Conservation (phyloP, 2,329 filamentous ascomycete genomes). For the Trichoderma semiorbis region DNA sequence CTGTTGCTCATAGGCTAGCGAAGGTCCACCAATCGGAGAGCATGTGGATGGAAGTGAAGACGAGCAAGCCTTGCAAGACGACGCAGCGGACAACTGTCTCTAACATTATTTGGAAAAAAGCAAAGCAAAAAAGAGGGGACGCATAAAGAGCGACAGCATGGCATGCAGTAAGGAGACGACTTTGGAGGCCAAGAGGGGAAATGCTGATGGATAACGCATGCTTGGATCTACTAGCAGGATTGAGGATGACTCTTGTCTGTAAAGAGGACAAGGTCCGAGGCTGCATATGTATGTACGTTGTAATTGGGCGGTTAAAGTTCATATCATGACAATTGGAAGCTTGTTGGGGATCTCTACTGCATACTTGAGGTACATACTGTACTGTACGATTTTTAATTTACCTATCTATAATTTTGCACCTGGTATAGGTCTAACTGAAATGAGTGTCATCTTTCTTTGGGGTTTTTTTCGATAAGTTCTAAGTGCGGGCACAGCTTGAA, state of each 20-base stretch:
- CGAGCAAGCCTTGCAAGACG: background rate
- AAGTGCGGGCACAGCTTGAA: background rate
- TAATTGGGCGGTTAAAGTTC: background rate
- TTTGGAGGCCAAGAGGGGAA: background rate
- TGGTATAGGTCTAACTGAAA: background rate
- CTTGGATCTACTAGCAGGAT: background rate
- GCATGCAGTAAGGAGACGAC: background rate
- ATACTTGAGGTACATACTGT: background rate
- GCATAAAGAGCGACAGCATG: background rate
- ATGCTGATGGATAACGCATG: background rate
- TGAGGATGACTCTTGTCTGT: background rate
- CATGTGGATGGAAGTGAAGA: background rate
- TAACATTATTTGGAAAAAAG: background rate
- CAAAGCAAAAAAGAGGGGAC: background rate
- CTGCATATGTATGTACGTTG: background rate
- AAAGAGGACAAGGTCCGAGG: background rate
- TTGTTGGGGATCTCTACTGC: background rate
- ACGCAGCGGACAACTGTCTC: background rate
- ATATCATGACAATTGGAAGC: background rate
- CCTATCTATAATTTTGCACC: background rate
- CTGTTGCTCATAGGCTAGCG: background rate
- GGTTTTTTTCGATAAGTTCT: background rate
- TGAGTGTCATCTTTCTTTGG: background rate
- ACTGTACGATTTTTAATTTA: background rate
- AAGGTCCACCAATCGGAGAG: background rate